phyloP scores from a whole-genome alignment of 139 green algal genomes.

The Microglena sp. region DNA sequence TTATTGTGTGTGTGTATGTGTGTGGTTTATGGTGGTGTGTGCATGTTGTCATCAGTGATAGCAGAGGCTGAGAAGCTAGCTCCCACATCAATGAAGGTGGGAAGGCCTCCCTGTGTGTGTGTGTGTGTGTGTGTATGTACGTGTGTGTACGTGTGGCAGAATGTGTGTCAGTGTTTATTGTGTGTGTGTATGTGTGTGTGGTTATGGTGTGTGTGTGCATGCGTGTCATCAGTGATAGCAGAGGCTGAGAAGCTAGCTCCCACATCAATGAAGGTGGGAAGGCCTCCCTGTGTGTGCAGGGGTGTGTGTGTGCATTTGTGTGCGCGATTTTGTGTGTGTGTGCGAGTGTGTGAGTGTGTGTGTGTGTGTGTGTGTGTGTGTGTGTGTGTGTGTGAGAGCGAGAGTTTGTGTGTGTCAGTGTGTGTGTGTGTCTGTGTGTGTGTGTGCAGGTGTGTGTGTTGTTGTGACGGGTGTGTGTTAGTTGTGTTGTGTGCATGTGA shows the following conservation, averaged over 20 bases:
- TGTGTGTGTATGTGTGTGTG: neutral
- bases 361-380: too few relatives aligned
- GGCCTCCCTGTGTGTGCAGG: slow-evolving; percentile 41
- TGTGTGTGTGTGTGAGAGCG: too few relatives aligned
- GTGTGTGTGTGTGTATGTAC: neutral
- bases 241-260: slow-evolving; percentile 59
- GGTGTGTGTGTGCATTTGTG: slow-evolving; percentile 39
- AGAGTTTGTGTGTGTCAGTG: too few relatives aligned
- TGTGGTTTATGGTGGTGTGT: too few relatives aligned
- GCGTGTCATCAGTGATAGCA: neutral
- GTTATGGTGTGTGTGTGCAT: neutral
- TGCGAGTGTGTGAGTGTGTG: too few relatives aligned
- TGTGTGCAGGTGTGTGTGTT: too few relatives aligned
- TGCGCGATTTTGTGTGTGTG: slow-evolving; percentile 89
- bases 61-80: slow-evolving; percentile 62
- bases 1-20: slow-evolving; percentile 91
- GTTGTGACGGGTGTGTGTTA: too few relatives aligned
- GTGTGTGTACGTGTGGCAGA: neutral
- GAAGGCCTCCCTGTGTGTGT: neutral
- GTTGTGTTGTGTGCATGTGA: too few relatives aligned
- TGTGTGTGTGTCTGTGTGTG: too few relatives aligned
- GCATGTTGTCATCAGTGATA: slow-evolving; percentile 80
- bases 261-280: slow-evolving; percentile 94
- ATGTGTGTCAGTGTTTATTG: neutral
- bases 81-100: slow-evolving; percentile 32